A percentile compares a stretch with the other conserved stretches of the same genome.
Conservation (phyloP, 1,284 basidiomycete genomes). For the Phellinidium pouzarii region DNA sequence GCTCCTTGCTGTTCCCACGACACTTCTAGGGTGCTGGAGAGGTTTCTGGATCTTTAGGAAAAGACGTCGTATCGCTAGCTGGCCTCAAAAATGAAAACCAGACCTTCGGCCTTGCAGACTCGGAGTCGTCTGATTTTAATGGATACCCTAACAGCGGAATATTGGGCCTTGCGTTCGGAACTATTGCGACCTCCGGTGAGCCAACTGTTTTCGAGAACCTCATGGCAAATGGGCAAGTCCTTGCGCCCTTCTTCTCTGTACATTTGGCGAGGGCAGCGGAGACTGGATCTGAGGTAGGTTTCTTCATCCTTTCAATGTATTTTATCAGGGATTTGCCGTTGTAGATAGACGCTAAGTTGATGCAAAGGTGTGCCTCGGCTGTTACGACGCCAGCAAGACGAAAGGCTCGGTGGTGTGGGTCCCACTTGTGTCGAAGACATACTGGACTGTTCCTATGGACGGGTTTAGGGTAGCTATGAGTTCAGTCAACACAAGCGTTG, state of each 20-base stretch:
- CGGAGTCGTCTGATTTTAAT: conserved; percentile 38
- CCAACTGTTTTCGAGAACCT: conserved; percentile 62
- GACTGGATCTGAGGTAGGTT: conserved; percentile 43
- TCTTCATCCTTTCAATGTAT: conserved; percentile 7
- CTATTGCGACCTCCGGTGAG: conserved; percentile 38
- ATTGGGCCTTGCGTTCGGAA: conserved; percentile 51
- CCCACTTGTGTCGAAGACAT: conserved; percentile 47
- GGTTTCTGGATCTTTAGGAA: conserved; percentile 39
- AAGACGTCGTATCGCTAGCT: conserved; percentile 44
- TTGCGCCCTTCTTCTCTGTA: conserved; percentile 48
- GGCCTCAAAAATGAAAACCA: conserved; percentile 38
- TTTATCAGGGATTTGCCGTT: neutral
- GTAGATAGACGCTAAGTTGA: neutral
- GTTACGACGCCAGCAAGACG: conserved; percentile 45
- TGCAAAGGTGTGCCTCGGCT: conserved; percentile 50
- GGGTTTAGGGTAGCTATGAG: conserved; percentile 32
- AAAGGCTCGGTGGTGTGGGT: conserved; percentile 43
- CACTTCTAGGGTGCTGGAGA: conserved; percentile 40
- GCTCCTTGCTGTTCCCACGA: neutral
- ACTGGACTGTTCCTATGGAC: conserved; percentile 48
- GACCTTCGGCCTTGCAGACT: conserved; percentile 40
- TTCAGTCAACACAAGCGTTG: conserved; percentile 21
- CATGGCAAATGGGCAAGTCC: conserved; percentile 36
- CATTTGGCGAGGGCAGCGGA: conserved; percentile 42
- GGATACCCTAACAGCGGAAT: conserved; percentile 45